Percentiles rank a stretch among this genome's conserved stretches.
Conservation (phyloP, 352 stramenopile species). For the Pythium brachiatum region DNA sequence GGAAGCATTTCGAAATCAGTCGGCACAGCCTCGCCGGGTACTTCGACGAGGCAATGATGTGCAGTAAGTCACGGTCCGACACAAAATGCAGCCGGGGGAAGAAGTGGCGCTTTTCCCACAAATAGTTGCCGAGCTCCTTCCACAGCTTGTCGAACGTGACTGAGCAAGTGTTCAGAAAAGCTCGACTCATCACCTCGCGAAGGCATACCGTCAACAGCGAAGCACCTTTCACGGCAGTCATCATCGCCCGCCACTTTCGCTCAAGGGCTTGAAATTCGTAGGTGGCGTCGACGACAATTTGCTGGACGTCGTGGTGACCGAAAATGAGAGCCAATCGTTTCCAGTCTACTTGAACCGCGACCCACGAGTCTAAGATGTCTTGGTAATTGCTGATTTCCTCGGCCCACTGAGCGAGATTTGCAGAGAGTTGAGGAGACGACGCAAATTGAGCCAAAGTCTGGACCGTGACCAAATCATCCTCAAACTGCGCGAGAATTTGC, state of each 20-base stretch:
- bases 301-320: slow-evolving; percentile 47
- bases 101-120: slow-evolving; percentile 54
- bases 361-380: slow-evolving; percentile 59
- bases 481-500: slow-evolving; percentile 41
- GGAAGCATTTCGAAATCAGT: slow-evolving; percentile 54
- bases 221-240: slow-evolving; percentile 46
- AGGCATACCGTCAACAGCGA: slow-evolving; percentile 54
- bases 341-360: slow-evolving; percentile 48
- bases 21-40: slow-evolving; percentile 31
- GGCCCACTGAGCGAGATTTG: slow-evolving; percentile 49
- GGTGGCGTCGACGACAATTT: slow-evolving; percentile 48
- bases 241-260: slow-evolving; percentile 71
- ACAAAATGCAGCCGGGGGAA: slow-evolving; percentile 67
- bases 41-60: slow-evolving; percentile 48
- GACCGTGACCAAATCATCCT: slow-evolving; percentile 58
- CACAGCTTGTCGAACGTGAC: slow-evolving; percentile 53
- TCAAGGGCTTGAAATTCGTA: slow-evolving; percentile 63
- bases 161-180: slow-evolving; percentile 43
- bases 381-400: slow-evolving; percentile 63
- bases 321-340: slow-evolving; percentile 48
- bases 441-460: slow-evolving; percentile 51
- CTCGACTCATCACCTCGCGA: slow-evolving; percentile 51
- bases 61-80: slow-evolving; percentile 58
- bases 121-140: slow-evolving; percentile 48
- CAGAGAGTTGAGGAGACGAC: slow-evolving; percentile 30